These are phyloP conservation scores for Trichoderma sp. DNA, from an alignment of 2,329 filamentous ascomycete species.

Conservation along the genomic window DNA sequence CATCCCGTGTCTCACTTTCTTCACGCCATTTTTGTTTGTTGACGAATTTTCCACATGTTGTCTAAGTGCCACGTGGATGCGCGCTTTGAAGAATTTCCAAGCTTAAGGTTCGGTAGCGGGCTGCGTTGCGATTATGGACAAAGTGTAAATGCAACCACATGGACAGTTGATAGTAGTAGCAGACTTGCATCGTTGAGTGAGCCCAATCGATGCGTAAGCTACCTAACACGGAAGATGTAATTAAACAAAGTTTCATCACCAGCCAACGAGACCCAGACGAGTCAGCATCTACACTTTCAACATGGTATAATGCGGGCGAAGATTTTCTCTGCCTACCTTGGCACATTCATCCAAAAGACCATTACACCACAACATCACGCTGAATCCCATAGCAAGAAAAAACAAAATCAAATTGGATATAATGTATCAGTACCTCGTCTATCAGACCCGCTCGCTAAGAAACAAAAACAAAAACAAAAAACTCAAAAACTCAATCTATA, in stretches of 20 bases:
- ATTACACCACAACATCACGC: background rate
- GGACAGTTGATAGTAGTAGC: background rate
- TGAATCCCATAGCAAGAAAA: background rate
- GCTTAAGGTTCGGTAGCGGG: background rate
- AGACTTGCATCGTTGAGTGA: too few relatives aligned
- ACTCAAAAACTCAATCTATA: background rate
- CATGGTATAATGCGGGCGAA: background rate
- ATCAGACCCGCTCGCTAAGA: background rate
- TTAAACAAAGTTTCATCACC: background rate
- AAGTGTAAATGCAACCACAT: background rate
- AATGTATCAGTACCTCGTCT: background rate
- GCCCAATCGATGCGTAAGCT: background rate
- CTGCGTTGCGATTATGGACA: background rate
- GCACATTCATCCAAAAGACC: background rate
- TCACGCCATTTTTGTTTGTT: too few relatives aligned
- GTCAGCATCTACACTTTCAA: background rate
- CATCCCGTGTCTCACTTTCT: background rate
- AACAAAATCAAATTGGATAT: background rate
- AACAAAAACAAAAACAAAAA: background rate
- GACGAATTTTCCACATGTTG: background rate
- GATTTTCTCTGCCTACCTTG: too few relatives aligned
- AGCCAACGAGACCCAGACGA: background rate
- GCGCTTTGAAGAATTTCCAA: rapidly evolving
- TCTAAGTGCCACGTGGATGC: background rate
- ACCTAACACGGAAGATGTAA: background rate